Percentiles rank a stretch among this genome's conserved stretches.
Conservation (phyloP, 257 asterid genomes). For the Petrea volubilis region DNA sequence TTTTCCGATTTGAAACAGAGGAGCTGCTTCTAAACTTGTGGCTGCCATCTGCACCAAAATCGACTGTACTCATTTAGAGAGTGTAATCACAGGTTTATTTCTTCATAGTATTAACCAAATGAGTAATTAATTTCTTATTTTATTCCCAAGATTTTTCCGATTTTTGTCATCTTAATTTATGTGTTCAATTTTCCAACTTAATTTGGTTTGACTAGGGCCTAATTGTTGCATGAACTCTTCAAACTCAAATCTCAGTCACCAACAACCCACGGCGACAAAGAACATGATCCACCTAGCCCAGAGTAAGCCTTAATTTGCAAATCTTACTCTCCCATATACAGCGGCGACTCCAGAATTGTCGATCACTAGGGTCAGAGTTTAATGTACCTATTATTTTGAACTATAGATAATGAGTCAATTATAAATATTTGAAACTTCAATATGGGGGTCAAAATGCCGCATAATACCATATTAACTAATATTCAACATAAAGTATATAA, state of each 20-base stretch:
- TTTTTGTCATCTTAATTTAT: neutral
- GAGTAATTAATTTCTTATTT: neutral
- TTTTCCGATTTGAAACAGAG: slow-evolving; percentile 36
- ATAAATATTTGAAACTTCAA: no score
- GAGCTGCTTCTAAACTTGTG: slow-evolving; percentile 56
- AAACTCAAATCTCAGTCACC: slow-evolving; percentile 33
- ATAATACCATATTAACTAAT: no score
- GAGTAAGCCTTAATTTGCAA: slow-evolving; percentile 38
- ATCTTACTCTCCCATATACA: neutral
- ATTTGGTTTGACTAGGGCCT: slow-evolving; percentile 41
- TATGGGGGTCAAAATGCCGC: no score
- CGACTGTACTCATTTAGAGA: slow-evolving; percentile 52
- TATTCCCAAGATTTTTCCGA: neutral
- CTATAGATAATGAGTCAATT: no score
- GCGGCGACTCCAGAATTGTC: no score
- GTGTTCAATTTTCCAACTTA: neutral
- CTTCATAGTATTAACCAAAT: neutral
- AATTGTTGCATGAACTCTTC: slow-evolving; percentile 74
- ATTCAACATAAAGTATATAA: no score
- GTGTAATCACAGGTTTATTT: slow-evolving; percentile 51
- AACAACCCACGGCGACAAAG: slow-evolving; percentile 72
- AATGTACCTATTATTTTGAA: no score
- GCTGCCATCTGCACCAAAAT: slow-evolving; percentile 49
- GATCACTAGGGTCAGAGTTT: no score
- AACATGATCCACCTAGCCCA: slow-evolving; percentile 77